Evolutionary conservation across 1,284 basidiomycete species (phyloP), one percentile per base, ranked within the genome.

Genomic region (Leccinum fallax): DNA sequence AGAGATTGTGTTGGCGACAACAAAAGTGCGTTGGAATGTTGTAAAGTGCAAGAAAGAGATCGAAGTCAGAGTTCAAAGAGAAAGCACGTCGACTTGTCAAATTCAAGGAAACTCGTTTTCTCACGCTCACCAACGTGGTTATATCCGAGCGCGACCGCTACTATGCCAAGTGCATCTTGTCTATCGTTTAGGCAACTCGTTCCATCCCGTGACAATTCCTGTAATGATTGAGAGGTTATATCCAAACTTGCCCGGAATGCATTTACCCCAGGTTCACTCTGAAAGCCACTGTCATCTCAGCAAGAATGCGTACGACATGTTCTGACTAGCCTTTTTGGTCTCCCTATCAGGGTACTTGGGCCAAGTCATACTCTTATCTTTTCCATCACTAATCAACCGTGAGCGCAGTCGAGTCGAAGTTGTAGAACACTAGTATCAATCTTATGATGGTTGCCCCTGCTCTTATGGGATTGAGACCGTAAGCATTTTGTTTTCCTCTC

Each of bases 41-140:
- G 61, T 58, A 64, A 53, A 21, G 61, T 59, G 62, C 28, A 67
- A 24, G 59, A 58, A 61, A 63, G 19, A 61, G 71, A 73, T 73
- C 62, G 52, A 70, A 38, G 74, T 73, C 67, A 71, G 62, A 75
- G 72, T 68, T 65, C 46, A 71, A 74, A 66, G 63, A 72, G 59
- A 58, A 57, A 59, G 53, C 63, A 13, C 34, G 61, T 62, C 62
- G 58, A 63, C 58, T 32, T 60, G 65, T 63, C 64, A 63, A 73
- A 76, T 69, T 74, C 74, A 70, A 73, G 57, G 61, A 55, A 32
- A 57, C 36, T 15, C 2, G 0, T 57, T 57, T 73, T 73, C 71
- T 53, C 71, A 73, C 71, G 71, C 40, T 53, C 65, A 48, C 21
- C 46, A 48, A 48, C 46, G 21, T 48, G 46, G 15, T 32, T 32